Percentiles rank a stretch among this genome's conserved stretches.
These are phyloP conservation scores for Penicillium pulvis DNA, from an alignment of 495 filamentous ascomycete genomes.

Conservation along the genomic window DNA sequence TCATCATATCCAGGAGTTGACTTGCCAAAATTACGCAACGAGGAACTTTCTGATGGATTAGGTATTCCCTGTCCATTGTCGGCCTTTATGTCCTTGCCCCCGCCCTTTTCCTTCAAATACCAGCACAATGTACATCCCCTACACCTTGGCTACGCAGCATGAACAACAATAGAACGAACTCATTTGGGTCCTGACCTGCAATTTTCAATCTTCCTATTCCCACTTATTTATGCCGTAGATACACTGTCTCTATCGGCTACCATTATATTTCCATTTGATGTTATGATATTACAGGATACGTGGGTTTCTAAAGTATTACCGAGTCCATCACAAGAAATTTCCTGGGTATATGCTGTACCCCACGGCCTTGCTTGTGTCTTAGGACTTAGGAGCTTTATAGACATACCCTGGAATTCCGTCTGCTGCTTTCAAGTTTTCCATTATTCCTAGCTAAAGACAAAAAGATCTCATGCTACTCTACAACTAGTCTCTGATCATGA, in stretches of 20 bases:
- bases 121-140: constrained; percentile 10
- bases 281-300: no score
- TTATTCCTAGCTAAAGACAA: no score
- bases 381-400: no score
- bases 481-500: no score
- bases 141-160: constrained; percentile 3
- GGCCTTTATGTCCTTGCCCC: background rate
- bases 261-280: no score
- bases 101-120: constrained; percentile 1
- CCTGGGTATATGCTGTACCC: no score
- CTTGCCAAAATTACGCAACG: background rate
- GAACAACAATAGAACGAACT: constrained; percentile 10
- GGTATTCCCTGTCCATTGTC: background rate
- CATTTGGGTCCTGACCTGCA: background rate
- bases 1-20: constrained; percentile 2
- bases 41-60: background rate
- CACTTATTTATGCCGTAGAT: background rate
- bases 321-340: background rate
- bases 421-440: no score
- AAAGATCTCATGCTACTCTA: no score
- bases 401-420: no score
- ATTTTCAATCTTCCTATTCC: background rate
- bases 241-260: background rate
- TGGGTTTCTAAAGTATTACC: no score
- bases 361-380: no score